These are phyloP conservation scores for Buxus sempervirens DNA, from an alignment of 164 flowering plant genomes.

Conservation along the genomic window DNA sequence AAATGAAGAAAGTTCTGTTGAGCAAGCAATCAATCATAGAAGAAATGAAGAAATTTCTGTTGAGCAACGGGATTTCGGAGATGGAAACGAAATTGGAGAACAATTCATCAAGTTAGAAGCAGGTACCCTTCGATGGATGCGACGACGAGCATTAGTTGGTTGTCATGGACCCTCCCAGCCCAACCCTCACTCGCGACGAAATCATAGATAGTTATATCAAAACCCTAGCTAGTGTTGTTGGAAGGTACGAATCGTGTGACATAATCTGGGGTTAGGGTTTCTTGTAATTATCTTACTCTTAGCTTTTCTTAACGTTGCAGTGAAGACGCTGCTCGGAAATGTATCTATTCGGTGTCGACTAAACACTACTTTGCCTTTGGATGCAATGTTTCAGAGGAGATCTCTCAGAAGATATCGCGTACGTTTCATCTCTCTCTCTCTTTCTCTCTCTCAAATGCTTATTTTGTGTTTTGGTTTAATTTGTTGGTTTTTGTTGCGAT, in stretches of 20 bases:
- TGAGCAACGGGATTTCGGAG: no score
- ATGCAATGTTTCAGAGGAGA: conserved; percentile 32
- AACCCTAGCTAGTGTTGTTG: conserved; percentile 29
- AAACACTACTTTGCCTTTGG: conserved; percentile 40
- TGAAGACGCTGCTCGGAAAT: conserved; percentile 37
- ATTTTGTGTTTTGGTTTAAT: no score
- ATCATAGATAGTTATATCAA: conserved; percentile 29
- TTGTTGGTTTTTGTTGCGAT: background rate
- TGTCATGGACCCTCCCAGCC: conserved; percentile 17
- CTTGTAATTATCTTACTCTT: background rate
- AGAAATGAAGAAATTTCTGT: no score
- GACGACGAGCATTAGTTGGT: conserved; percentile 28
- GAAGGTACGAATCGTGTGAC: conserved; percentile 20
- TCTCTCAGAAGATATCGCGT: conserved; percentile 36
- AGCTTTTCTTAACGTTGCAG: conserved; percentile 10
- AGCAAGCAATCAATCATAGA: no score
- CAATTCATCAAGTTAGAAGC: conserved; percentile 9
- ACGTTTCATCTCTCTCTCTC: no score
- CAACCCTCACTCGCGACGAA: conserved; percentile 14
- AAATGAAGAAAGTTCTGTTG: no score
- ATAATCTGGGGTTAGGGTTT: background rate
- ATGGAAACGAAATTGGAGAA: conserved; percentile 8
- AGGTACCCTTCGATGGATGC: conserved; percentile 20
- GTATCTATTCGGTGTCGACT: conserved; percentile 40
- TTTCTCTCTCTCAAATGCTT: no score